Conservation (phyloP, 768 basidiomycete genomes). For the Amanita inopinata region DNA sequence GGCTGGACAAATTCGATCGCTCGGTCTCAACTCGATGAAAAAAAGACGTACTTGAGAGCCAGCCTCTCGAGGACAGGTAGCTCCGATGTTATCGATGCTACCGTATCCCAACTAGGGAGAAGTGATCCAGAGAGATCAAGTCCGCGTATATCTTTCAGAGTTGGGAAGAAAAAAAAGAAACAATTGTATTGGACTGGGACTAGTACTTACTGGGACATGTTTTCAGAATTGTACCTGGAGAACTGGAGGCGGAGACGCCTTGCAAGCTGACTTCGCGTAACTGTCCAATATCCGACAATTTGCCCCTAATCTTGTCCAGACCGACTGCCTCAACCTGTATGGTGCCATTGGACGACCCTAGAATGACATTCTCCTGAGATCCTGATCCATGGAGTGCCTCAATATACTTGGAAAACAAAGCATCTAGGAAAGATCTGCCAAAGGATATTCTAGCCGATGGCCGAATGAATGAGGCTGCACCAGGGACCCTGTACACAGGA, state of each 20-base stretch:
- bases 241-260: constrained; percentile 43
- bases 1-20: constrained; percentile 32
- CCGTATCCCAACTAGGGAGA: constrained; percentile 56
- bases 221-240: constrained; percentile 38
- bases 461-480: constrained; percentile 75
- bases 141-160: constrained; percentile 52
- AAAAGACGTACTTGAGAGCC: constrained; percentile 60
- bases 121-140: constrained; percentile 77
- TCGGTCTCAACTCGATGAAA: constrained; percentile 9
- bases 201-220: constrained; percentile 59
- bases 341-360: constrained; percentile 75
- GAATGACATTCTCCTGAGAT: constrained; percentile 50
- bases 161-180: no score
- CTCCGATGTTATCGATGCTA: constrained; percentile 54
- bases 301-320: constrained; percentile 67
- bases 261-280: constrained; percentile 72
- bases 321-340: constrained; percentile 84
- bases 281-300: constrained; percentile 53
- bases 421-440: constrained; percentile 65
- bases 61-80: constrained; percentile 56
- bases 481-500: constrained; percentile 34
- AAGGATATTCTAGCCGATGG: constrained; percentile 48
- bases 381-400: constrained; percentile 44
- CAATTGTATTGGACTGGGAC: constrained; percentile 7
- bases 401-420: constrained; percentile 71